Evolutionary conservation across 495 filamentous ascomycete genomes (phyloP).

Genomic region (Aspergillus saccharolyticus): DNA sequence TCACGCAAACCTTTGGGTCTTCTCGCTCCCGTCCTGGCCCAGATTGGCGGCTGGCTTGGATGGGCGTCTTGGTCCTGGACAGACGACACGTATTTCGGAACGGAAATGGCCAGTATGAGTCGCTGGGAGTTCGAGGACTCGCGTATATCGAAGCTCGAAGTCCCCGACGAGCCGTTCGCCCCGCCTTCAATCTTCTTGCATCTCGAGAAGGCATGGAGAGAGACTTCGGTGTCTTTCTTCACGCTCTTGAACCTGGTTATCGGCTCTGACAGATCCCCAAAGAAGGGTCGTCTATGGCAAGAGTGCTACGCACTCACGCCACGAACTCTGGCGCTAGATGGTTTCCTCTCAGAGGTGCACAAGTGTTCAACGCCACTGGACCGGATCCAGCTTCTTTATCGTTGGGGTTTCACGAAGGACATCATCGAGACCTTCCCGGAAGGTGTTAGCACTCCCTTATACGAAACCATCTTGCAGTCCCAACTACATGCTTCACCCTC

Average conservation of each 20-base stretch:
- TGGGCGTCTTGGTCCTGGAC: slow-evolving; percentile 66
- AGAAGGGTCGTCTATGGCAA: slow-evolving; percentile 37
- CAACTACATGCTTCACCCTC: slow-evolving; percentile 73
- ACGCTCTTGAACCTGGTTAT: slow-evolving; percentile 55
- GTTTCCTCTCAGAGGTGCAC: slow-evolving; percentile 44
- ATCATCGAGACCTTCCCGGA: slow-evolving; percentile 75
- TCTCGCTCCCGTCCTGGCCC: slow-evolving; percentile 67
- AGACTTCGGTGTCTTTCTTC: slow-evolving; percentile 45
- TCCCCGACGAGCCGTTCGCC: slow-evolving; percentile 55
- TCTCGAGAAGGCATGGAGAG: slow-evolving; percentile 44
- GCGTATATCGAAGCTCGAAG: slow-evolving; percentile 39
- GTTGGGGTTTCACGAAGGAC: slow-evolving; percentile 40
- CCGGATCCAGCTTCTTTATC: slow-evolving; percentile 38
- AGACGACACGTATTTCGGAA: slow-evolving; percentile 57
- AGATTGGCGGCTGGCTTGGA: slow-evolving; percentile 78
- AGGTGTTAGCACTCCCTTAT: slow-evolving; percentile 68
- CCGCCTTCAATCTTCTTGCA: slow-evolving; percentile 68
- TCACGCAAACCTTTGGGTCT: slow-evolving; percentile 47
- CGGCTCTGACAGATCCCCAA: slow-evolving; percentile 31
- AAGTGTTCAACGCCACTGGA: slow-evolving; percentile 28
- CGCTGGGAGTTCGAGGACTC: slow-evolving; percentile 58
- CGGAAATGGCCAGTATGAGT: slow-evolving; percentile 60
- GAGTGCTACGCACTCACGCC: slow-evolving; percentile 52
- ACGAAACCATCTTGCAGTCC: slow-evolving; percentile 77
- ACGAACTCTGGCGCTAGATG: slow-evolving; percentile 60